Evolutionary conservation across 192 early-diverging fungal species (phyloP).

Genomic region (Mortierella hygrophila): DNA sequence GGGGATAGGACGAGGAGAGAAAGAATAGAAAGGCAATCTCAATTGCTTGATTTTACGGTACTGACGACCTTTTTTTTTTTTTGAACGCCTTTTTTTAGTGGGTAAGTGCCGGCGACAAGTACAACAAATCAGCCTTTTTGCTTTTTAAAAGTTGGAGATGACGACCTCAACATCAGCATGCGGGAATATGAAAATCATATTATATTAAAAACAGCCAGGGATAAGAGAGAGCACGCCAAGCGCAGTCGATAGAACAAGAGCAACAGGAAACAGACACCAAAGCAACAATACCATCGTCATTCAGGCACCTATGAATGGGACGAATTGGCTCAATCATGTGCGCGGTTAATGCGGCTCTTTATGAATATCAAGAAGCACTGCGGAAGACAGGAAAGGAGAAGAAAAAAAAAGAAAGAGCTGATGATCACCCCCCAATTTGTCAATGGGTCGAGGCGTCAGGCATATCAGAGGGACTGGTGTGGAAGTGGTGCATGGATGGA

Average conservation of each 20-base stretch:
- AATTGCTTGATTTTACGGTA: neutral
- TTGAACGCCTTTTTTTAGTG: constrained; percentile 11
- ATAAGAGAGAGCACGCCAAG: neutral
- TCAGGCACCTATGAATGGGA: neutral
- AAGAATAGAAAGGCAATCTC: neutral
- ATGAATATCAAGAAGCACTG: neutral
- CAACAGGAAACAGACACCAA: neutral
- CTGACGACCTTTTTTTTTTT: neutral
- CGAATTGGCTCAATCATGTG: neutral
- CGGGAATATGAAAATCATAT: neutral
- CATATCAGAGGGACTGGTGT: neutral
- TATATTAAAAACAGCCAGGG: neutral
- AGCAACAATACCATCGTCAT: neutral
- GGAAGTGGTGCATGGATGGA: too few relatives aligned
- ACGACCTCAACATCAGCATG: neutral
- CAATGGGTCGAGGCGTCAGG: neutral
- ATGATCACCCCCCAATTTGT: neutral
- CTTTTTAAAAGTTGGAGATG: neutral
- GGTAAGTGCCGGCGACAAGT: constrained; percentile 14
- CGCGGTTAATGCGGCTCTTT: neutral
- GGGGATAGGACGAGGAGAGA: neutral
- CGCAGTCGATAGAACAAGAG: neutral
- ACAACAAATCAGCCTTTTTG: neutral
- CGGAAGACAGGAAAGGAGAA: neutral
- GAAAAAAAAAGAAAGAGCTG: neutral